Evolutionary conservation across 148 eudicot genomes (phyloP).

Genomic region (Nepenthes gracilis): DNA sequence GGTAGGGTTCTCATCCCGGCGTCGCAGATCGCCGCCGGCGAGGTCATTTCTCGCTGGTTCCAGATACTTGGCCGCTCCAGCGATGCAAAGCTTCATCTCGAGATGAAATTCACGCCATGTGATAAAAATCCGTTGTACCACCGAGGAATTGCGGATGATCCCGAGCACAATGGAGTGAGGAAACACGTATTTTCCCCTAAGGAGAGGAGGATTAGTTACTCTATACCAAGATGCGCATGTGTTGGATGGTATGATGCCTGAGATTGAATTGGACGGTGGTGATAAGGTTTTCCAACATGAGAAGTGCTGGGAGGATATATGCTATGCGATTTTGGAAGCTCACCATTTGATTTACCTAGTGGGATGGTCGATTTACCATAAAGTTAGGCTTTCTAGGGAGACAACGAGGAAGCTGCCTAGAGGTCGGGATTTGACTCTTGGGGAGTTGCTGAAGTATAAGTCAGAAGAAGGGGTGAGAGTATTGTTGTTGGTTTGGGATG

Average conservation of each 20-base stretch:
- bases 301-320: slow-evolving; percentile 87
- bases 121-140: slow-evolving; percentile 25
- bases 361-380: slow-evolving; percentile 87
- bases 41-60: slow-evolving; percentile 36
- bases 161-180: slow-evolving; percentile 29
- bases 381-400: slow-evolving; percentile 76
- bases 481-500: slow-evolving; percentile 89
- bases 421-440: slow-evolving; percentile 79
- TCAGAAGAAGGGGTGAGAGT: slow-evolving; percentile 96
- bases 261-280: slow-evolving; percentile 49
- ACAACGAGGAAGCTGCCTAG: slow-evolving; percentile 78
- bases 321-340: slow-evolving; percentile 73
- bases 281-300: slow-evolving; percentile 23
- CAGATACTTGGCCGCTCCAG: slow-evolving; percentile 27
- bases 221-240: slow-evolving; percentile 84
- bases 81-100: slow-evolving; percentile 29
- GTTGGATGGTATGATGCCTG: slow-evolving; percentile 29
- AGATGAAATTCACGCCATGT: slow-evolving; percentile 39
- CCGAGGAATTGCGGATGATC: slow-evolving; percentile 33
- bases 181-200: slow-evolving; percentile 54
- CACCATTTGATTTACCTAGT: slow-evolving; percentile 83
- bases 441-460: slow-evolving; percentile 85
- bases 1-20: slow-evolving; percentile 46
- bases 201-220: slow-evolving; percentile 47
- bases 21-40: slow-evolving; percentile 24